Evolutionary conservation across 2,329 filamentous ascomycete species (phyloP).

Genomic region (Tolypocladium inflatum): DNA sequence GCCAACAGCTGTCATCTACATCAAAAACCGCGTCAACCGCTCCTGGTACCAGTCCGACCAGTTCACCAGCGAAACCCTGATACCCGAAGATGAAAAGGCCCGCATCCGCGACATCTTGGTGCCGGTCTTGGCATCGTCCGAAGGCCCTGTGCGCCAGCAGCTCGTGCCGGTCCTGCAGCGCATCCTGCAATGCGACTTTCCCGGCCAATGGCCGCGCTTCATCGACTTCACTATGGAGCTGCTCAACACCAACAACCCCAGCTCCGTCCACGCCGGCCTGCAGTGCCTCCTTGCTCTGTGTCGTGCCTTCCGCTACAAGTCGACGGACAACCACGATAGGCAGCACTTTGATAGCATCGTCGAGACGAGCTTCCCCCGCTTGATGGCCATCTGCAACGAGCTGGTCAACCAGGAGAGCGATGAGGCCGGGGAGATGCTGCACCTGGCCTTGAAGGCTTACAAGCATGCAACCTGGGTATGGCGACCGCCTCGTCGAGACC

Average conservation of each 20-base stretch:
- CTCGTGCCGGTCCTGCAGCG: conserved; percentile 91
- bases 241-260: conserved; percentile 75
- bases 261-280: conserved; percentile 82
- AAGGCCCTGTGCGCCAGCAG: conserved; percentile 78
- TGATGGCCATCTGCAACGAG: conserved; percentile 79
- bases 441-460: conserved; percentile 90
- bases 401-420: conserved; percentile 84
- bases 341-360: conserved; percentile 92
- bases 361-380: conserved; percentile 77
- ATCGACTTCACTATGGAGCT: conserved; percentile 87
- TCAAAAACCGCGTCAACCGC: conserved; percentile 94
- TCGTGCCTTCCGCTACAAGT: conserved; percentile 90
- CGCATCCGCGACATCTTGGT: conserved; percentile 82
- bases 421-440: conserved; percentile 94
- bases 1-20: conserved; percentile 76
- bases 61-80: conserved; percentile 60
- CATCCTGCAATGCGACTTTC: conserved; percentile 93
- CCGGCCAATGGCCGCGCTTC: conserved; percentile 86
- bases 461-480: conserved; percentile 92
- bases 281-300: conserved; percentile 93
- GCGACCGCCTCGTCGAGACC: background rate
- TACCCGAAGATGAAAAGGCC: conserved; percentile 82
- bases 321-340: conserved; percentile 63
- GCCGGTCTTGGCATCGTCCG: conserved; percentile 74
- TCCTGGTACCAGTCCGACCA: conserved; percentile 79